phyloP scores from a whole-genome alignment of 2,329 filamentous ascomycete genomes.

The Erysiphe neolycopersici region DNA sequence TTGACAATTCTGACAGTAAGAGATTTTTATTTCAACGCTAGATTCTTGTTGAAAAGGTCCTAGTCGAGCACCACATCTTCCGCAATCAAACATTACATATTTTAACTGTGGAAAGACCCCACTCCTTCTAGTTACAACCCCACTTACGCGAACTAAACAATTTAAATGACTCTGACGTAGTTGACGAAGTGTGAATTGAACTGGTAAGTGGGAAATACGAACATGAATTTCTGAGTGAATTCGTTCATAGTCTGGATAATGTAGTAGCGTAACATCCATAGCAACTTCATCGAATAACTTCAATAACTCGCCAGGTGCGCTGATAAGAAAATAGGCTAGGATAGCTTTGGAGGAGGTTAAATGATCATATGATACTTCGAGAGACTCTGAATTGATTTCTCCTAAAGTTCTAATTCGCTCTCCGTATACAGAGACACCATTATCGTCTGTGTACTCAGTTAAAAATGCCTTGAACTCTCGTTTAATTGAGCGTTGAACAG shows the following conservation, averaged over 20 bases:
- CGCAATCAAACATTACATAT: slow-evolving; percentile 95
- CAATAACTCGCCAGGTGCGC: slow-evolving; percentile 81
- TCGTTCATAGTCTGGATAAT: slow-evolving; percentile 92
- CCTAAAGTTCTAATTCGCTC: slow-evolving; percentile 86
- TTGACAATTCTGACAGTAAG: slow-evolving; percentile 90
- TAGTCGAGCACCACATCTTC: slow-evolving; percentile 71
- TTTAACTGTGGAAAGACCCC: slow-evolving; percentile 96
- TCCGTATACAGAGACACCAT: slow-evolving; percentile 78
- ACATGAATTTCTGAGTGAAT: slow-evolving; percentile 97
- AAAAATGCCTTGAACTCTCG: slow-evolving; percentile 94
- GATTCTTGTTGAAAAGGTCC: slow-evolving; percentile 96
- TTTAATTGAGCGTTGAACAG: slow-evolving; percentile 79
- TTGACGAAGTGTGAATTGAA: slow-evolving; percentile 85
- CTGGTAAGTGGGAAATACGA: slow-evolving; percentile 79
- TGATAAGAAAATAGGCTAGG: slow-evolving; percentile 83
- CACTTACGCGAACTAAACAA: slow-evolving; percentile 77
- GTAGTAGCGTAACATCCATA: slow-evolving; percentile 83
- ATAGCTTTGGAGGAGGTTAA: slow-evolving; percentile 76
- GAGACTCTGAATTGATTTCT: slow-evolving; percentile 84
- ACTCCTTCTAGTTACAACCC: slow-evolving; percentile 78
- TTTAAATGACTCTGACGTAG: slow-evolving; percentile 89
- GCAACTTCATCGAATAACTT: slow-evolving; percentile 92
- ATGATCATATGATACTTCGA: slow-evolving; percentile 91
- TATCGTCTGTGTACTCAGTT: slow-evolving; percentile 80
- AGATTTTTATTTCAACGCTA: slow-evolving; percentile 85